Evolutionary conservation across 2,329 filamentous ascomycete genomes (phyloP), one percentile per base, ranked within the genome.

Genomic region (Epicoccum sorghinum): DNA sequence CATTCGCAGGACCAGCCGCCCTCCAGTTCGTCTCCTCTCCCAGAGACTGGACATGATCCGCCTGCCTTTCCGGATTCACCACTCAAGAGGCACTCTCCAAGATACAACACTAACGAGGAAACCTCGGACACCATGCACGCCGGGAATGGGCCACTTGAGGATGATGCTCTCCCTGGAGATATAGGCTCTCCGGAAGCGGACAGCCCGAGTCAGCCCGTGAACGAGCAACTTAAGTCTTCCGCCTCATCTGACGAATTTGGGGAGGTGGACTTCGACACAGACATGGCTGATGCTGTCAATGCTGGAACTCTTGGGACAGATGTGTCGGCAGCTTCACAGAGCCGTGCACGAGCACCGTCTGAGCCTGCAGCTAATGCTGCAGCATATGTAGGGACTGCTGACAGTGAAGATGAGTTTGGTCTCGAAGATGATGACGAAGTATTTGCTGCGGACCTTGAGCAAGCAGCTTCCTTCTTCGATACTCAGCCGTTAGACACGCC

Each of bases 401-500:
- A 57, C 4, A 73, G 67, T 42, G 73, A 73, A 33, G 79, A 80
- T 47, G 79, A 81, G 32, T 80, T 80, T 63, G 78, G 70, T 4
- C 57, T 75, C 44, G 74, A 79, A 49, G 79, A 77, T 55, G 78
- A 79, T 32, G 76, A 79, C 44, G 78, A 80, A 48, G 61, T 83
- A 6, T 81, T 85, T 61, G 80, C 77, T 4, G 85, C 83, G 53
- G 83, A 85, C 64, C 70, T 88, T 45, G 82, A 86, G 58, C 79
- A 84, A 47, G 76, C 86, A 35, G 78, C 83, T 38, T 83, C 83
- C 14, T 71, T 83, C 45, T 85, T 82, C 64, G 83, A 86, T 57
- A 74, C 69, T 8, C 75, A 78, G 35, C 55, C 68, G n/a, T 55
- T 61, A 42, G 59, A 60, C n/a, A 60, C 61, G 27, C 49, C 52